Conservation (phyloP, 2,329 filamentous ascomycete species). For the Cylindrodendrum hubeiense region DNA sequence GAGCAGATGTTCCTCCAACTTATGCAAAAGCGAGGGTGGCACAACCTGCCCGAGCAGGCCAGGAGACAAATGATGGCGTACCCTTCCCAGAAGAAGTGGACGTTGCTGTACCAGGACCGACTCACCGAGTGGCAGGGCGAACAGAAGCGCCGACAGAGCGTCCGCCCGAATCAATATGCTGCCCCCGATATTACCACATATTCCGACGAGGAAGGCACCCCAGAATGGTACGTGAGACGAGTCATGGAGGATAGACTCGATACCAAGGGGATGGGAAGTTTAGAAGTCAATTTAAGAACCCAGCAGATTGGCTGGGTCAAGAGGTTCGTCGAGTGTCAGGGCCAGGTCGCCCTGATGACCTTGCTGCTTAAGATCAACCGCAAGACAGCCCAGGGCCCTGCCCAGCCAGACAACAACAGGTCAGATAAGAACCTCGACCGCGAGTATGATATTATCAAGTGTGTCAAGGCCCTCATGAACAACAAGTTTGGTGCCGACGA, state of each 20-base stretch:
- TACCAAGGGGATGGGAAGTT: constrained; percentile 88
- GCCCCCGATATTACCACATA: constrained; percentile 78
- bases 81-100: constrained; percentile 96
- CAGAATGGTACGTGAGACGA: constrained; percentile 97
- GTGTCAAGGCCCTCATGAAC: constrained; percentile 97
- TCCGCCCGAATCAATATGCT: constrained; percentile 78
- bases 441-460: constrained; percentile 98
- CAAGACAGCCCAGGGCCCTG: constrained; percentile 80
- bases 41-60: constrained; percentile 95
- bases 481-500: constrained; percentile 99
- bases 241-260: constrained; percentile 97
- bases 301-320: constrained; percentile 99
- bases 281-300: constrained; percentile 94
- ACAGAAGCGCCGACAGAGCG: constrained; percentile 85
- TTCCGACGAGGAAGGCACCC: constrained; percentile 94
- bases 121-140: constrained; percentile 95
- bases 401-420: constrained; percentile 64
- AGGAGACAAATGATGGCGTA: constrained; percentile 97
- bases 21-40: constrained; percentile 98
- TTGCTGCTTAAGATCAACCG: constrained; percentile 94
- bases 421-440: constrained; percentile 86
- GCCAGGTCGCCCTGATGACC: constrained; percentile 95
- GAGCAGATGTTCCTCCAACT: constrained; percentile 92
- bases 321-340: constrained; percentile 96
- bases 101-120: constrained; percentile 92